These are phyloP conservation scores for Rhizoclosmatium sp. DNA, from an alignment of 192 early-diverging fungal species.

Conservation along the genomic window DNA sequence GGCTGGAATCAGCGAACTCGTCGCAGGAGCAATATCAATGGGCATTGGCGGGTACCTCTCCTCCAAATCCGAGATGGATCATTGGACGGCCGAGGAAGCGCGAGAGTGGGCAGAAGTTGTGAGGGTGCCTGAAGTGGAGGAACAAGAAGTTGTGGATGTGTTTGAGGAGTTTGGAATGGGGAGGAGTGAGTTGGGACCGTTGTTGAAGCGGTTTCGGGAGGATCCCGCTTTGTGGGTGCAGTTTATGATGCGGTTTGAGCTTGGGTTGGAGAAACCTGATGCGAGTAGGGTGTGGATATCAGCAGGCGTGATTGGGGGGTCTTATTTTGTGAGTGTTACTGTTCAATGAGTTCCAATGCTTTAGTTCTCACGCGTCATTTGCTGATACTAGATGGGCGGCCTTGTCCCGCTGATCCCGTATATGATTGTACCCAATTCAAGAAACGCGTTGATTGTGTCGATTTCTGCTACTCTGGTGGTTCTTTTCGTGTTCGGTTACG, in stretches of 20 bases:
- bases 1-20: conserved; percentile 40
- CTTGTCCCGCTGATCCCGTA: conserved; percentile 71
- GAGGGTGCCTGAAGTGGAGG: conserved; percentile 47
- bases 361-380: background rate
- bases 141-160: conserved; percentile 1
- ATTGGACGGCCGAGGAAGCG: conserved; percentile 63
- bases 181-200: conserved; percentile 52
- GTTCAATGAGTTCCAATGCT: background rate
- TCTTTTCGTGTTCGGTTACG: conserved; percentile 67
- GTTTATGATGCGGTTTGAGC: conserved; percentile 80
- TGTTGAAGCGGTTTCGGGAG: conserved; percentile 56
- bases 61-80: conserved; percentile 63
- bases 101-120: conserved; percentile 61
- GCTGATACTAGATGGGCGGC: conserved; percentile 50
- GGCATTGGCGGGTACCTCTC: conserved; percentile 69
- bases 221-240: conserved; percentile 68
- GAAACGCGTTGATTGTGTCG: conserved; percentile 57
- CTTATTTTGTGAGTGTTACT: conserved; percentile 56
- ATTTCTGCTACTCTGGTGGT: conserved; percentile 57
- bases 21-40: conserved; percentile 67
- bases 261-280: conserved; percentile 60
- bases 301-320: conserved; percentile 65
- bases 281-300: conserved; percentile 64
- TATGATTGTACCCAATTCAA: conserved; percentile 51
- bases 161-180: conserved; percentile 58